phyloP scores from a whole-genome alignment of 371 early-diverging fungal species.

The Mucor piriformis region DNA sequence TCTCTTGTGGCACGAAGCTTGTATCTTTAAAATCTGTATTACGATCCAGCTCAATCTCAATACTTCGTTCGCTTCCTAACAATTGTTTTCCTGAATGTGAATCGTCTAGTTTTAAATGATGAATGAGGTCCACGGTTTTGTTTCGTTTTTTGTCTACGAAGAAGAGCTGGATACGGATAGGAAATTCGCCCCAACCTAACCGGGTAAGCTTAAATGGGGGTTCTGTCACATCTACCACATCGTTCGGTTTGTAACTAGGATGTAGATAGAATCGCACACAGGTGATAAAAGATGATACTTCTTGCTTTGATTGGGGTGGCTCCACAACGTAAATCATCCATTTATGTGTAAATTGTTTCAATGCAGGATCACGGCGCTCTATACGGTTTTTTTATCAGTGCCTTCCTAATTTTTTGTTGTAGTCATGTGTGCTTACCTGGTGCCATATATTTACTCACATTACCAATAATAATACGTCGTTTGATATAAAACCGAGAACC shows the following conservation, averaged over 20 bases:
- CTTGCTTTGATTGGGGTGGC: constrained; percentile 52
- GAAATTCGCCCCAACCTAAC: constrained; percentile 95
- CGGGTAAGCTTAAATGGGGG: constrained; percentile 85
- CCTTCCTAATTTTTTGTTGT: too few species aligned
- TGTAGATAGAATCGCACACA: constrained; percentile 88
- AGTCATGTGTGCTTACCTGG: constrained; percentile 38
- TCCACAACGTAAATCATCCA: constrained; percentile 91
- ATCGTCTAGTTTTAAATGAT: constrained; percentile 82
- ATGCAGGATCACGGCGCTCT: constrained; percentile 65
- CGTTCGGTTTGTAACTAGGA: constrained; percentile 86
- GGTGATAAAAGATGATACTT: constrained; percentile 70
- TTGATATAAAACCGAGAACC: constrained; percentile 90
- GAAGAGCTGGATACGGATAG: constrained; percentile 78
- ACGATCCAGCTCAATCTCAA: constrained; percentile 85
- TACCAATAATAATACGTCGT: constrained; percentile 80
- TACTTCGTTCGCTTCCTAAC: constrained; percentile 71
- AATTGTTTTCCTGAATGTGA: constrained; percentile 70
- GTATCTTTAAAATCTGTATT: constrained; percentile 70
- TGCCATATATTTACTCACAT: constrained; percentile 77
- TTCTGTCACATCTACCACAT: constrained; percentile 78
- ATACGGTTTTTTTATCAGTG: neutral
- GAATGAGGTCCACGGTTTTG: constrained; percentile 84
- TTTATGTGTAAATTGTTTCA: constrained; percentile 73
- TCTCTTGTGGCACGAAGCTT: constrained; percentile 3
- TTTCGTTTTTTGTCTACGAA: constrained; percentile 80